Conservation (phyloP, 352 stramenopile genomes). For the Globisporangium spinosum region DNA sequence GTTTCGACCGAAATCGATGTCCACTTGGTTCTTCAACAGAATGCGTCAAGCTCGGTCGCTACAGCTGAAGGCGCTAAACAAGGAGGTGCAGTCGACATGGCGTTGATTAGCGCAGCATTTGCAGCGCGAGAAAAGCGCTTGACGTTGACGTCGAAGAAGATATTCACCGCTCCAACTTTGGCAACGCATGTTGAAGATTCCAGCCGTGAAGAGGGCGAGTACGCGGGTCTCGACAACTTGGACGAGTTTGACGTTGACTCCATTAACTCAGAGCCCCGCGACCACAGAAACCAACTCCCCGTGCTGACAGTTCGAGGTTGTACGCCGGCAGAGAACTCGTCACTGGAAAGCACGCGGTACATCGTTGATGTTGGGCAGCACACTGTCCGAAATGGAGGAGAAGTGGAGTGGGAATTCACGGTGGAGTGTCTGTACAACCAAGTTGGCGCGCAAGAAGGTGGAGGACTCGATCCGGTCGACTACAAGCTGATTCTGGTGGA, state of each 20-base stretch:
- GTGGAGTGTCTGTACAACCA: constrained; percentile 72
- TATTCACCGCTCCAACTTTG: constrained; percentile 29
- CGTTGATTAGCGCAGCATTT: constrained; percentile 59
- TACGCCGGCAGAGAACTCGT: constrained; percentile 78
- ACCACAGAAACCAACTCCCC: constrained; percentile 46
- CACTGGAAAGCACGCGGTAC: constrained; percentile 77
- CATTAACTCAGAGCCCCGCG: constrained; percentile 41
- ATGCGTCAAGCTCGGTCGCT: constrained; percentile 23
- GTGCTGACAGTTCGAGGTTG: constrained; percentile 73
- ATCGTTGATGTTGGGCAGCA: constrained; percentile 87
- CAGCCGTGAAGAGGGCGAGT: constrained; percentile 38
- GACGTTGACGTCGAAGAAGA: constrained; percentile 37
- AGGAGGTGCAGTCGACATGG: constrained; percentile 33
- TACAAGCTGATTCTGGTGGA: constrained; percentile 79
- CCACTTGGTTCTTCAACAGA: constrained; percentile 64
- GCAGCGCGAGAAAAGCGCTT: constrained; percentile 59
- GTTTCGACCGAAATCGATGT: constrained; percentile 65
- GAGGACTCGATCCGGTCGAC: constrained; percentile 55
- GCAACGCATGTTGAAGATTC: constrained; percentile 40
- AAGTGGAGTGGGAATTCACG: constrained; percentile 89
- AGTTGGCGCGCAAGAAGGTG: constrained; percentile 22
- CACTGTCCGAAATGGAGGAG: constrained; percentile 80
- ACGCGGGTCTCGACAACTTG: constrained; percentile 61
- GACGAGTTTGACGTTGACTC: constrained; percentile 73
- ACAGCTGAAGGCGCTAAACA: constrained; percentile 25